phyloP scores from a whole-genome alignment of 73 alveolate species.

The Paramecium bursaria region DNA sequence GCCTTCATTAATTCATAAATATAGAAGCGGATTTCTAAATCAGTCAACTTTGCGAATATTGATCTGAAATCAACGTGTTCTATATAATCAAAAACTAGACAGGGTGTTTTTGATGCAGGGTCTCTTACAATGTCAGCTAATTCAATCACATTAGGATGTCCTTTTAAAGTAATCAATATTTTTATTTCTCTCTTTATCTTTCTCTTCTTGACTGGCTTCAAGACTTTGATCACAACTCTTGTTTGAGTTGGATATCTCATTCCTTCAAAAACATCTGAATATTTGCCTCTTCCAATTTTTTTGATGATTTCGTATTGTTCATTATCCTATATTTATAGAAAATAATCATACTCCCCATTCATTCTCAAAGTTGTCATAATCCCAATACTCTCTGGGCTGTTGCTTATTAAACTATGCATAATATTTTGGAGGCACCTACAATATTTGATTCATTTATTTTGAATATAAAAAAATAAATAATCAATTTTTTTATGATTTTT shows the following conservation, averaged over 20 bases:
- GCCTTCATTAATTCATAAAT: constrained; percentile 85
- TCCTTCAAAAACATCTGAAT: constrained; percentile 98
- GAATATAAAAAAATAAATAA: too few relatives aligned
- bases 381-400: constrained; percentile 85
- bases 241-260: constrained; percentile 84
- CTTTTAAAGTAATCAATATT: constrained; percentile 81
- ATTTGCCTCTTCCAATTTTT: constrained; percentile 97
- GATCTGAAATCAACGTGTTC: constrained; percentile 80
- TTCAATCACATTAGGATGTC: constrained; percentile 88
- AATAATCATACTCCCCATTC: constrained; percentile 76
- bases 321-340: constrained; percentile 67
- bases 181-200: constrained; percentile 96
- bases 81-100: constrained; percentile 81
- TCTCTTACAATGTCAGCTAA: constrained; percentile 87
- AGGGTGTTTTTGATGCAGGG: constrained; percentile 90
- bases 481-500: too few relatives aligned
- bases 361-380: constrained; percentile 80
- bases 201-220: constrained; percentile 96
- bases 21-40: constrained; percentile 81
- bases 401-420: constrained; percentile 72
- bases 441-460: constrained; percentile 18
- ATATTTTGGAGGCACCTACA: constrained; percentile 72
- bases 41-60: constrained; percentile 82
- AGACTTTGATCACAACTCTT: constrained; percentile 91
- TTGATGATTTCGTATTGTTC: constrained; percentile 94